phyloP scores from a whole-genome alignment of 75 land plant species.

The Gnetum montanum region DNA sequence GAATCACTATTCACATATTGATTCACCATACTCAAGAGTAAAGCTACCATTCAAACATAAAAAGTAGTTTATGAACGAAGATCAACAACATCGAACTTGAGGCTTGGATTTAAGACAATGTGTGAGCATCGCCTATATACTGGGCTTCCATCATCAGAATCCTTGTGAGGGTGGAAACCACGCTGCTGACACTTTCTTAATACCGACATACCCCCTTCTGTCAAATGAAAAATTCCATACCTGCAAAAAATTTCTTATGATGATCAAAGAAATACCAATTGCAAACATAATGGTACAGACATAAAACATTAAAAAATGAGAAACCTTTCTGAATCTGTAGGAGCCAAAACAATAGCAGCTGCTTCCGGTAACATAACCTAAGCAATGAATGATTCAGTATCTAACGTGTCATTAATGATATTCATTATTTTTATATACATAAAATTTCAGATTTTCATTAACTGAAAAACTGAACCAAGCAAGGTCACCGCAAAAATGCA shows the following conservation, averaged over 20 bases:
- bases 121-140: constrained; percentile 79
- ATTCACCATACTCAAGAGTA: too few relatives aligned
- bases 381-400: too few relatives aligned
- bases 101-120: constrained; percentile 58
- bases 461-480: too few relatives aligned
- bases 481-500: too few relatives aligned
- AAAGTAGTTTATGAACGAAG: constrained; percentile 59
- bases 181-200: constrained; percentile 74
- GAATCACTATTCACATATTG: too few relatives aligned
- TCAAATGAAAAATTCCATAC: constrained; percentile 78
- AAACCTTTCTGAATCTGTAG: constrained; percentile 63
- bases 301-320: constrained; percentile 13
- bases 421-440: too few relatives aligned
- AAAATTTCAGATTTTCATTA: too few relatives aligned
- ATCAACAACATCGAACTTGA: constrained; percentile 71
- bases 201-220: constrained; percentile 66
- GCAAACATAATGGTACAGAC: constrained; percentile 1
- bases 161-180: constrained; percentile 92
- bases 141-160: constrained; percentile 66
- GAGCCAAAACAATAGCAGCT: constrained; percentile 96
- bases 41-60: too few relatives aligned
- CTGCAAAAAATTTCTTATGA: too few relatives aligned
- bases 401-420: too few relatives aligned
- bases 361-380: constrained; percentile 93
- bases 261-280: constrained; percentile 37